Evolutionary conservation across 768 basidiomycete genomes (phyloP), one percentile per base, ranked within the genome.

Genomic region (Pulveroboletus sp.): DNA sequence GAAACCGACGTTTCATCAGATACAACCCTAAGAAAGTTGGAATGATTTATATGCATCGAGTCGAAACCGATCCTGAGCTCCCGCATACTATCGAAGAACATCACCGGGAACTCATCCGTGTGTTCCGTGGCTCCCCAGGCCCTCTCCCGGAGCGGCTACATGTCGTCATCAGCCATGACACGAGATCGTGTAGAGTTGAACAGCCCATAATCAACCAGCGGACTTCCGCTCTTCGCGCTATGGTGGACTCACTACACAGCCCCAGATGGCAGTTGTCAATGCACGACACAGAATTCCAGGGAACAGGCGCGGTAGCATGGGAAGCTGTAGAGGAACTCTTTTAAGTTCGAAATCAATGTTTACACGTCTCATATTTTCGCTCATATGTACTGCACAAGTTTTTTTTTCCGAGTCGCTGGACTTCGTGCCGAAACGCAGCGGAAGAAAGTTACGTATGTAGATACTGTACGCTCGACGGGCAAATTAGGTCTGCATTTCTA

Each of bases 41-140:
- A 20, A 29, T 58, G 17, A 53, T 61, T 25, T 59, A 59, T 46
- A 50, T 53, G 43, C 55, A 59, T 35, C 47, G 59, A 19, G 32
- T 50, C 11, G 59, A 58, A 50, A 61, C 45, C 5, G 40, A 59
- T 11, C 59, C 58, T 12, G 8, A 4, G 1, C 20, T 33, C 16
- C 45, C 58, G 21, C 38, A 29, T 14, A 41, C 41, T 46, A 37
- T 58, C 20, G 11, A 10, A 1, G 2, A 10, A 5, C 51, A 59
- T 35, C 45, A 58, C 20, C 4, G 8, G 3, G 27, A 29, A 29
- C 12, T 29, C 5, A 9, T 11, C 27, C 1, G 5, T 5, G 10
- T 40, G n/a, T n/a, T n/a, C n/a, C n/a, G n/a, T n/a, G n/a, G n/a
- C n/a, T n/a, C 29, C 14, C 25, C 8, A 17, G 9, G 33, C 0